Percentiles rank a stretch among this genome's conserved stretches.
Conservation (phyloP, 2,329 filamentous ascomycete genomes). For the Microthyrium microscopicum region DNA sequence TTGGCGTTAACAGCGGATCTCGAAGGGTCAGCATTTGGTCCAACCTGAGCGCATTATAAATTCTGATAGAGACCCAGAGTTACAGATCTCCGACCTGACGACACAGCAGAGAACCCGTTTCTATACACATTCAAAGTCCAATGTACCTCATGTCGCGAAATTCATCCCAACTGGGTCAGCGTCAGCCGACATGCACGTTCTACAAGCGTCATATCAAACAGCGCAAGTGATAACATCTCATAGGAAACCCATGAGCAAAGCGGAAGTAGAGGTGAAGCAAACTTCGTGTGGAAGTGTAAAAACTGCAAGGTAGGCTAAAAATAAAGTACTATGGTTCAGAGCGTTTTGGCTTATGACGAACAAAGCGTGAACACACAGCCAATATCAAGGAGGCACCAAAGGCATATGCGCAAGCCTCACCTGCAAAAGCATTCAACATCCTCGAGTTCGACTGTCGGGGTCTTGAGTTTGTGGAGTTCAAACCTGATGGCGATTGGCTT, state of each 20-base stretch:
- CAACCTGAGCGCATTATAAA: slow-evolving; percentile 5
- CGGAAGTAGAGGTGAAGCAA: slow-evolving; percentile 85
- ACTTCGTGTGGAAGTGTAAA: slow-evolving; percentile 99
- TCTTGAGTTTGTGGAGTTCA: slow-evolving; percentile 81
- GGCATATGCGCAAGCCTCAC: slow-evolving; percentile 50
- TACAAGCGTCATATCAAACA: slow-evolving; percentile 1
- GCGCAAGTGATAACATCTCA: neutral
- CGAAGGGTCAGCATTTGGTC: slow-evolving; percentile 34
- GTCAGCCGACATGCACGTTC: slow-evolving; percentile 78
- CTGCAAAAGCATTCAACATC: slow-evolving; percentile 60
- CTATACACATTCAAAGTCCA: slow-evolving; percentile 97
- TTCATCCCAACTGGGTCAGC: slow-evolving; percentile 69
- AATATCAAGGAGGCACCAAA: slow-evolving; percentile 60
- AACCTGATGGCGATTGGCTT: slow-evolving; percentile 82
- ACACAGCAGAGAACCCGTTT: slow-evolving; percentile 69
- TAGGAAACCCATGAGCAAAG: slow-evolving; percentile 76
- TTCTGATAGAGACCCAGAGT: slow-evolving; percentile 41
- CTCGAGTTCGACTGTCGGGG: slow-evolving; percentile 89
- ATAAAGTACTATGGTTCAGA: neutral
- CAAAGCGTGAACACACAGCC: slow-evolving; percentile 67
- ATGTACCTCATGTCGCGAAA: slow-evolving; percentile 93
- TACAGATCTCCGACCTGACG: slow-evolving; percentile 71
- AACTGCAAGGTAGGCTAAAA: slow-evolving; percentile 63
- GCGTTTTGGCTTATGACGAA: neutral
- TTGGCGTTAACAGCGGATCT: slow-evolving; percentile 53